Conservation (phyloP, 306 rosid species). For the Glycine soja region DNA sequence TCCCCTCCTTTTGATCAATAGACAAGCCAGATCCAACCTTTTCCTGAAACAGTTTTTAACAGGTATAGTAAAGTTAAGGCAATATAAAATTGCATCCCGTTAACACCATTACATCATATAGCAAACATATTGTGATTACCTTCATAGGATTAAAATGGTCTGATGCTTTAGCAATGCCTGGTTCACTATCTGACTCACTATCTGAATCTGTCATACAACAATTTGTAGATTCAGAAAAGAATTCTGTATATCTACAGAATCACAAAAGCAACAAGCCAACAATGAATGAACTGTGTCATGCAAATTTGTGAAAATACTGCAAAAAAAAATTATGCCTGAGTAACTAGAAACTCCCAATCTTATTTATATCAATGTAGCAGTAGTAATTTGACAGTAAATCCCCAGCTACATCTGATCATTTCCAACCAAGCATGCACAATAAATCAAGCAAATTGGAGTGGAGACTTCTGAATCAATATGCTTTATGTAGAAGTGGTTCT, state of each 20-base stretch:
- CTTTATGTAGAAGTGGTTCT: not conserved
- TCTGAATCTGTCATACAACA: constrained; percentile 63
- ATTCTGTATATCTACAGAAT: not conserved
- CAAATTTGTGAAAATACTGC: not conserved
- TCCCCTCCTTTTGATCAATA: constrained; percentile 50
- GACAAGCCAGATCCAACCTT: constrained; percentile 49
- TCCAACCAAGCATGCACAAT: constrained; percentile 5
- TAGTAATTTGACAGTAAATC: not conserved
- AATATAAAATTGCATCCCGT: not conserved
- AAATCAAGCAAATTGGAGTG: not conserved
- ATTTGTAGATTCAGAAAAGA: constrained; percentile 30
- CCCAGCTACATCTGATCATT: not conserved
- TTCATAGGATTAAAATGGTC: constrained; percentile 53
- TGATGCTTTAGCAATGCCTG: constrained; percentile 60
- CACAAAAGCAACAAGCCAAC: not conserved
- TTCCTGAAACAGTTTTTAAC: constrained; percentile 57
- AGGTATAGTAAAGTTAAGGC: not conserved
- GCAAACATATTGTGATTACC: constrained; percentile 49
- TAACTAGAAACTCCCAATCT: not conserved
- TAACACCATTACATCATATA: constrained; percentile 14
- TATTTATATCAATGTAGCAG: not conserved
- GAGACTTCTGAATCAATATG: not conserved
- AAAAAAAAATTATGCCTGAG: not conserved
- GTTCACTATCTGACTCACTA: constrained; percentile 72
- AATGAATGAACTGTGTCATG: not conserved